Evolutionary conservation across 2,329 filamentous ascomycete species (phyloP).

Genomic region (Trichophaea hybrida): DNA sequence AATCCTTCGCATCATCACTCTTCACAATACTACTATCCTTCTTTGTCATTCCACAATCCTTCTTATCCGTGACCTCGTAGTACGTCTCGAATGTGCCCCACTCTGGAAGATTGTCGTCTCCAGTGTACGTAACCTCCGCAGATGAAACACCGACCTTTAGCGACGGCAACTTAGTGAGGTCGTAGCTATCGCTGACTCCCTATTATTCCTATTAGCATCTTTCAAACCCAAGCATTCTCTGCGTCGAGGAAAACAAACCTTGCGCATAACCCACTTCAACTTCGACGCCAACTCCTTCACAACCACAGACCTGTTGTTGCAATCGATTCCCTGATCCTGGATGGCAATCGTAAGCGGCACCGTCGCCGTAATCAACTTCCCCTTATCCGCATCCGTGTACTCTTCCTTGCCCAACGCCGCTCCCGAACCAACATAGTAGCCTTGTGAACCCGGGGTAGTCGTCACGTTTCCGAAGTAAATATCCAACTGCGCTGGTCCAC

Average conservation of each 20-base stretch:
- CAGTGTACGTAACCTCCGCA: conserved; percentile 8
- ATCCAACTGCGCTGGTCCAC: background rate
- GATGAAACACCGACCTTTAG: conserved; percentile 20
- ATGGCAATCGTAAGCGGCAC: conserved; percentile 15
- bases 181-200: conserved; percentile 2
- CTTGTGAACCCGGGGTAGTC: background rate
- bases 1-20: conserved; percentile 3
- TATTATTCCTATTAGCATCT: too few species aligned
- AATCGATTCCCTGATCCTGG: conserved; percentile 6
- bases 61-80: conserved; percentile 17
- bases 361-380: conserved; percentile 7
- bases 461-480: conserved; percentile 4
- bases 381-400: conserved; percentile 5
- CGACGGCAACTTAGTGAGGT: conserved; percentile 9
- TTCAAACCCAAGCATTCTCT: too few species aligned
- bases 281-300: conserved; percentile 14
- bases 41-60: conserved; percentile 11
- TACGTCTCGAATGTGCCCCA: conserved; percentile 15
- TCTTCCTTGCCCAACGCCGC: conserved; percentile 8
- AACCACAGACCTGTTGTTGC: background rate
- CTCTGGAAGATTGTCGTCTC: conserved; percentile 6
- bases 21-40: conserved; percentile 14
- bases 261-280: conserved; percentile 11
- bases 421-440: conserved; percentile 11
- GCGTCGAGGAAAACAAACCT: conserved; percentile 6